Evolutionary conservation across 306 rosid species (phyloP), one percentile per base, ranked within the genome.

Genomic region (Dryas octopetala): DNA sequence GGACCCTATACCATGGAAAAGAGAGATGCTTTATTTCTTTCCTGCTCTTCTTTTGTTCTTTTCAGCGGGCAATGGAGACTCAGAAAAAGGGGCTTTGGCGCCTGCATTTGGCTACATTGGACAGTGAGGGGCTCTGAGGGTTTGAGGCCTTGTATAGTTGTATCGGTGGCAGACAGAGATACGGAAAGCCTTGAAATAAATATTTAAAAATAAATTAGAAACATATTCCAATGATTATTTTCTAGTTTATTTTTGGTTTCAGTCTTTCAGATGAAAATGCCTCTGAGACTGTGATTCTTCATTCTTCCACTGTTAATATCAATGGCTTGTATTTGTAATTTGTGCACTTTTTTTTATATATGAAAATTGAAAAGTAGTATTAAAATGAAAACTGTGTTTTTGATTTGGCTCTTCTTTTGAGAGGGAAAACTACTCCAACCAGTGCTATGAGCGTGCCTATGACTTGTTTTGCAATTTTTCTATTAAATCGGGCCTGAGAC

Each of bases 161-260:
- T 74, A 67, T 1, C 52, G 70, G 82, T 85, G 96, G 96, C 94
- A 84, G 94, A 80, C 90, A 83, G 73, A 71, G 71, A 75, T 76
- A 44, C 78, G 47, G 86, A 91, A 85, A 83, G 82, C 85, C 86
- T 71, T 54, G 71, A 60, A 82, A 64, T 23, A 46, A 64, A 63
- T 62, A 53, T 60, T 68, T 75, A 49, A 60, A 75, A 72, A 60
- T 7, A 4, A 23, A 4, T 15, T 2, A 19, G 32, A 19, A 48
- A 65, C 50, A 12, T 2, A 62, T 13, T 32, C 19, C 49, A 4
- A 63, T 6, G 48, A 14, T 40, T 8, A 1, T 62, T 38, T 59
- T 59, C 32, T 5, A 13, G 2, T 7, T 38, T 41, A 38, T 62
- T 40, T 32, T 32, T 32, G 23, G 23, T 23, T 23, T 23, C 23